Base-by-base conservation (phyloP, 768 basidiomycete species). In the Sporobolomyces roseus region DNA sequence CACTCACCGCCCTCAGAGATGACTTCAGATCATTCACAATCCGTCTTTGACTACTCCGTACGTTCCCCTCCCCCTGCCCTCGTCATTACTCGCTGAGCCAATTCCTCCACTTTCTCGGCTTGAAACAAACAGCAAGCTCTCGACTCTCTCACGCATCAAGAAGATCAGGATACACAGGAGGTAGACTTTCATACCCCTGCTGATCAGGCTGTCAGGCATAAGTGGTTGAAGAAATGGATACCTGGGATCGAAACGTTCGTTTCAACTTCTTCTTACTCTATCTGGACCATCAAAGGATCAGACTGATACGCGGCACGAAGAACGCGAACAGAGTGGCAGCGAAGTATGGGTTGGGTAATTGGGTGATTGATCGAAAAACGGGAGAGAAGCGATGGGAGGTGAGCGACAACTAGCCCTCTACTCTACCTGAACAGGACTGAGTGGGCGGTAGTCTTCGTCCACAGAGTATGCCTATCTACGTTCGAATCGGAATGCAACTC, bases 381-480 rank as follows among this genome's bases (percentile, higher is more conserved):
- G 43, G 58, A n/a, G 13, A 49, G 29, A 60, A 55, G 45, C 33
- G 53, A 36, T 69, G 68, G 68, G 68, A 69, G 62, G 63, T 69
- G 25, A 33, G 56, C 30, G n/a, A n/a, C n/a, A n/a, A n/a, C n/a
- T n/a, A n/a, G n/a, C n/a, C n/a, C n/a, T n/a, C n/a, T 23, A 19
- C 21, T 36, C 25, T 25, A 19, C 46, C 35, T n/a, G 50, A n/a
- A n/a, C 38, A 33, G 23, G 3, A 43, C 45, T 25, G 21, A 21
- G 16, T 53, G n/a, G 14, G 16, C 21, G 30, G 29, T 45, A 23
- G 27, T 21, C 23, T 1, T 12, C 25, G 2, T 5, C 5, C 13
- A 17, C 51, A 65, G 61, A 60, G 55, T 38, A 74, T 74, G 69
- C 73, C 73, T 2, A 59, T 71, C 45, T 74, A 74, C 16, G 73